Base-by-base conservation (phyloP, 768 basidiomycete genomes). In the Pilatotrama ljubarskyi region DNA sequence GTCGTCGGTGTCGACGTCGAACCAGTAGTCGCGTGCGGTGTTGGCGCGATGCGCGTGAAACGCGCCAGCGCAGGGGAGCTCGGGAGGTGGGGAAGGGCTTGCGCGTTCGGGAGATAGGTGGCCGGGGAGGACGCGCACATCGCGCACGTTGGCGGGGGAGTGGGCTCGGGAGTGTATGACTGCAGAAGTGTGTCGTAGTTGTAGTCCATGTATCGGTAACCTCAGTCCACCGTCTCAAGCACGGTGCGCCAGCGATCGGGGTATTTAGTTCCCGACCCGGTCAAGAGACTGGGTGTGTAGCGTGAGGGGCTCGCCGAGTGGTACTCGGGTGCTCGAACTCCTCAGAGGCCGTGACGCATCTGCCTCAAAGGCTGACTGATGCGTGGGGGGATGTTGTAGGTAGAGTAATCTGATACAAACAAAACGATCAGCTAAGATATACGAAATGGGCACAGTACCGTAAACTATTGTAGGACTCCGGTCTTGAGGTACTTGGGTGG, bases 241-340 rank as follows among this genome's bases (percentile, higher is more conserved):
- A 42, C 51, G 40, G 51, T 41, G 51, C 37, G 40, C 51, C 51
- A 35, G 51, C 51, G 24, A 35, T 41, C 40, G 51, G n/a, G 51
- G 37, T n/a, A 41, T 52, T 52, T 52, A 52, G 24, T n/a, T 24
- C 51, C 18, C 51, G 51, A 41, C 36, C 51, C 40, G 51, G 51
- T 41, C 51, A 52, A 11, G 51, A 52, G 18, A 40, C 14, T 24
- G 51, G 51, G 22, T 40, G 51, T 37, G 51, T 51, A 24, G 24
- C 51, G 37, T 52, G 40, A 17, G 25, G 37, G 51, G 38, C 24
- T 26, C 51, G 40, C 51, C 51, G 51, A 41, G 38, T 25, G 42
- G 38, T 40, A 52, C 51, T 51, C 51, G 51, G 51, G 51, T 20
- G 24, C 51, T 43, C 42, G 42, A n/a, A n/a, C n/a, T n/a, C n/a